Evolutionary conservation across 2,329 filamentous ascomycete species (phyloP), one percentile per base, ranked within the genome.

Genomic region (Aspergillus luchuensis): DNA sequence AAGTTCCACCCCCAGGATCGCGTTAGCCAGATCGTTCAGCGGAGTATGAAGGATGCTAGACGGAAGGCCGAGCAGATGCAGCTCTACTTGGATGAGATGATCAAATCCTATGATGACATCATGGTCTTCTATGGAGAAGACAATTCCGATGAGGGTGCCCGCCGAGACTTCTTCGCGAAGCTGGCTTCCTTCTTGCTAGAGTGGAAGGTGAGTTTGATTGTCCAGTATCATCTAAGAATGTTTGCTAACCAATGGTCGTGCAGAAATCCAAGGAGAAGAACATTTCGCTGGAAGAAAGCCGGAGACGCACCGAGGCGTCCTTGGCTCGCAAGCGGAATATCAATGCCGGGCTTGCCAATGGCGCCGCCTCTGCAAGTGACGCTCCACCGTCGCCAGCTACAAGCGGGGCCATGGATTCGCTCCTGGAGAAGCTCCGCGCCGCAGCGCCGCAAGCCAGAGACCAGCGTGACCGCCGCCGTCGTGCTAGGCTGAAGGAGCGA

Each of bases 1-100:
- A 96, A 94, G 71, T 99, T 99, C 83, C 95, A 99, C 73, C 94
- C 95, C 17, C 91, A 98, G 78, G 95, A 99, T 76, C 91, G 95
- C 62, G 93, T 98, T 47, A 90, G 89, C 64, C 91, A 96, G 77
- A 85, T 98, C 36, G 93, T 97, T 58, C 92, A 97, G 78, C 85
- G 94, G 55, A 89, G 86, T 66, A 98, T 99, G 94, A 98, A 97
- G 81, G 95, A 99, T 67, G 95, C 95, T 19, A 84, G 95, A 63
- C 86, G 94, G 70, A 99, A 98, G 81, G 92, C 95, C 2, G 94
- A 97, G 76, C 95, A 98, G 80, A 90, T 98, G 88, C 86, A 91
- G 73, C 82, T 98, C 21, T 97, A 96, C 75, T 81, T 98, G 50
- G 93, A 97, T 67, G 92, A 97, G 74, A 97, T 97, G 91, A 83